phyloP scores from a whole-genome alignment of 805 yeast genomes.

The Metschnikowia lunata region DNA sequence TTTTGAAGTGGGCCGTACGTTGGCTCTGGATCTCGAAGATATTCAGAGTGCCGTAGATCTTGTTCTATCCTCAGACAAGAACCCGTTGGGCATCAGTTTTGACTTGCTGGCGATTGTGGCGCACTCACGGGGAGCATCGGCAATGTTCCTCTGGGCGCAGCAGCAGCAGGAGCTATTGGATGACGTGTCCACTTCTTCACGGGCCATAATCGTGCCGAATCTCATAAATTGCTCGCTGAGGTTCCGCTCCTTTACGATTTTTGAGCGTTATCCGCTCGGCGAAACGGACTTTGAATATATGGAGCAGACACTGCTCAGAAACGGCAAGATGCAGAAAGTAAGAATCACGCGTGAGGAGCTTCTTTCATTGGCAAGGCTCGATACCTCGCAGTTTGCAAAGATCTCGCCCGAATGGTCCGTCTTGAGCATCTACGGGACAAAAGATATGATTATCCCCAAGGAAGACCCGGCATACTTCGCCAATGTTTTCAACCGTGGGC shows the following conservation, averaged over 20 bases:
- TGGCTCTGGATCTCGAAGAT: slow-evolving; percentile 67
- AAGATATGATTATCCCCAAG: slow-evolving; percentile 62
- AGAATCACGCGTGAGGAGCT: slow-evolving; percentile 51
- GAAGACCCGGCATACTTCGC: slow-evolving; percentile 59
- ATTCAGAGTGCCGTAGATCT: slow-evolving; percentile 40
- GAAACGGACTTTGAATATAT: slow-evolving; percentile 19
- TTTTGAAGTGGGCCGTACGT: slow-evolving; percentile 46
- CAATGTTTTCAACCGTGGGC: slow-evolving; percentile 53
- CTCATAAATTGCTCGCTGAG: slow-evolving; percentile 74
- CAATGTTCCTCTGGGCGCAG: slow-evolving; percentile 70
- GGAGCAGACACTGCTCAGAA: slow-evolving; percentile 41
- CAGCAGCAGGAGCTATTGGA: slow-evolving; percentile 36
- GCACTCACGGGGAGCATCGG: slow-evolving; percentile 78
- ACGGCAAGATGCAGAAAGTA: slow-evolving; percentile 43
- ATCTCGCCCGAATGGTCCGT: slow-evolving; percentile 49
- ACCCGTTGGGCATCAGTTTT: slow-evolving; percentile 40
- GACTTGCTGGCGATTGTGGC: slow-evolving; percentile 57
- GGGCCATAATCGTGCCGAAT: slow-evolving; percentile 50
- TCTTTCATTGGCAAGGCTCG: slow-evolving; percentile 44
- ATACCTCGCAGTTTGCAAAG: slow-evolving; percentile 37
- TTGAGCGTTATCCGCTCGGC: slow-evolving; percentile 31
- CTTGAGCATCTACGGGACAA: slow-evolving; percentile 65
- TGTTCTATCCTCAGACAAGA: slow-evolving; percentile 23
- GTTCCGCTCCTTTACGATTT: slow-evolving; percentile 48
- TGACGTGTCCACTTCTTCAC: slow-evolving; percentile 20